Conservation (phyloP, 2,329 filamentous ascomycete species). For the Paecilomyces variotii region DNA sequence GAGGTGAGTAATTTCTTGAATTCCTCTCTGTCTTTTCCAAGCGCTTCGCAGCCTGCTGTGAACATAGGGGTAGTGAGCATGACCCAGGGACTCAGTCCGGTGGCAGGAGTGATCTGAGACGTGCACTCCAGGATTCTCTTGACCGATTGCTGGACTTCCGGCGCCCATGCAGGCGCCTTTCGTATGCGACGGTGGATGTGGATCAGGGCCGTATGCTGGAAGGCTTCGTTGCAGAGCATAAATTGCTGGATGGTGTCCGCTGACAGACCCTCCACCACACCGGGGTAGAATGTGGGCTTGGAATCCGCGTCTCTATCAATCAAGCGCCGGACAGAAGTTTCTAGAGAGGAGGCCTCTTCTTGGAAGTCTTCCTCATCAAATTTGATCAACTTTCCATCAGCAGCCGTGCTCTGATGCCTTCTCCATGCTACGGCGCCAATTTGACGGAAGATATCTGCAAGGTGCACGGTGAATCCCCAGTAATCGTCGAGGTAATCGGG, state of each 20-base stretch:
- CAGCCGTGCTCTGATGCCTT: slow-evolving; percentile 13
- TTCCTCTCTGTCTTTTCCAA: slow-evolving; percentile 26
- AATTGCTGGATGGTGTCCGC: slow-evolving; percentile 27
- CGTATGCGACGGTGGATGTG: slow-evolving; percentile 34
- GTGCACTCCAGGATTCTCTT: slow-evolving; percentile 33
- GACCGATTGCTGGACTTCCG: slow-evolving; percentile 27
- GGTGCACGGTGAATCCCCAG: slow-evolving; percentile 33
- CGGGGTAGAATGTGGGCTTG: slow-evolving; percentile 28
- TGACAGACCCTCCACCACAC: slow-evolving; percentile 24
- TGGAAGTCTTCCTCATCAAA: slow-evolving; percentile 15
- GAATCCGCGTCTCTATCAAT: slow-evolving; percentile 24
- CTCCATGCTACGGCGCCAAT: slow-evolving; percentile 32
- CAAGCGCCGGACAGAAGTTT: slow-evolving; percentile 24
- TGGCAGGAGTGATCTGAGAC: slow-evolving; percentile 28
- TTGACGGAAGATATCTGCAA: slow-evolving; percentile 30
- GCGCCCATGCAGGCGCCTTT: slow-evolving; percentile 20
- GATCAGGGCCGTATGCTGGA: slow-evolving; percentile 36
- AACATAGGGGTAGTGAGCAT: slow-evolving; percentile 38
- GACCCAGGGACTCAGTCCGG: slow-evolving; percentile 34
- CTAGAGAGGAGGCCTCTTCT: slow-evolving; percentile 24
- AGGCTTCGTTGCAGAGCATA: slow-evolving; percentile 34
- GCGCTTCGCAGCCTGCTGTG: slow-evolving; percentile 35
- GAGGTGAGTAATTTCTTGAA: slow-evolving; percentile 24
- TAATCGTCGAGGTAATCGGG: slow-evolving; percentile 36
- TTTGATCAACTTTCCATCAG: slow-evolving; percentile 8